A percentile compares a stretch with the other conserved stretches of the same genome.
Conservation (phyloP, 805 yeast species). For the Cyberlindnera bimundalis region DNA sequence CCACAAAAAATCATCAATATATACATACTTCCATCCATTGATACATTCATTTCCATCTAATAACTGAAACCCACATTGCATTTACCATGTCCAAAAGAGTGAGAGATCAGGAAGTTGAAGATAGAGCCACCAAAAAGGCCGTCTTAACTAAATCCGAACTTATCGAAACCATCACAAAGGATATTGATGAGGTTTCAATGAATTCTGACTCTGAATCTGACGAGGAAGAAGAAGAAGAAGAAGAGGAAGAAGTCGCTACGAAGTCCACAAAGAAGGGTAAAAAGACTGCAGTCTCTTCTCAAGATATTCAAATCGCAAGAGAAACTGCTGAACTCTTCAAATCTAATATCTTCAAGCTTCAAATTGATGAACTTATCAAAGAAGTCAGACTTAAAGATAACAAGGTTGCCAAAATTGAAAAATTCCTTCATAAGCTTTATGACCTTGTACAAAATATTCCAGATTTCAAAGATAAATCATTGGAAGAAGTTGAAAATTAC, state of each 20-base stretch:
- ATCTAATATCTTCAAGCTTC: slow-evolving; percentile 91
- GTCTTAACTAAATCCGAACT: slow-evolving; percentile 21
- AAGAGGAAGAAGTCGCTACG: slow-evolving; percentile 28
- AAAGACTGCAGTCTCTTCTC: slow-evolving; percentile 45
- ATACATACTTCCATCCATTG: too few species aligned
- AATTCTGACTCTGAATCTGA: slow-evolving; percentile 11
- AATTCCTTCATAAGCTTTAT: slow-evolving; percentile 69
- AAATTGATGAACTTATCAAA: slow-evolving; percentile 84
- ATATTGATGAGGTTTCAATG: slow-evolving; percentile 9
- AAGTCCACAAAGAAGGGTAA: slow-evolving; percentile 23
- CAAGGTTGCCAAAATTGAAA: slow-evolving; percentile 64
- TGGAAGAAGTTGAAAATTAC: slow-evolving; percentile 56
- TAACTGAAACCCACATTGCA: too few species aligned
- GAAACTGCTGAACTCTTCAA: slow-evolving; percentile 94
- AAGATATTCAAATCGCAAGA: slow-evolving; percentile 86
- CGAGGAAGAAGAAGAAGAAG: slow-evolving; percentile 29
- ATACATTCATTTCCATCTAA: too few species aligned
- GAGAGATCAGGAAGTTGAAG: slow-evolving; percentile 22
- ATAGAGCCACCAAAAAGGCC: slow-evolving; percentile 20
- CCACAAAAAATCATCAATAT: too few species aligned
- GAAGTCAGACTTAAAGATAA: slow-evolving; percentile 76
- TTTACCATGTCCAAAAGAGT: slow-evolving; percentile 16
- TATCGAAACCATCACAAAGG: slow-evolving; percentile 15
- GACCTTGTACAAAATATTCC: slow-evolving; percentile 66
- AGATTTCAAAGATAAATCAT: slow-evolving; percentile 44